Conservation (phyloP, 2,329 filamentous ascomycete species). For the Aspergillus awamori region DNA sequence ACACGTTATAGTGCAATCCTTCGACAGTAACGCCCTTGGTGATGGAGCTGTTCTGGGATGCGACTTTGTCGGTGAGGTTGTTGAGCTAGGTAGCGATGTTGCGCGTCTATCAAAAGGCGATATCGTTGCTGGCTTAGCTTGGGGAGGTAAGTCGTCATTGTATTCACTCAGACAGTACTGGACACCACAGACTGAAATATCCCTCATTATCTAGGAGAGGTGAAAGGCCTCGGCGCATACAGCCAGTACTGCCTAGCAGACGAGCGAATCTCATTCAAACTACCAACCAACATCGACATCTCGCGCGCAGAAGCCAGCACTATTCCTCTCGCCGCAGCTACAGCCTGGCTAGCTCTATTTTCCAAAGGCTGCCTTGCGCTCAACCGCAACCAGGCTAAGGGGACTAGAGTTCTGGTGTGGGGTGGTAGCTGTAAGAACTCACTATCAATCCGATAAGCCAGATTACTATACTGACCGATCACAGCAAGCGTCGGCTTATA, state of each 20-base stretch:
- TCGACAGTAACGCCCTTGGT: conserved; percentile 43
- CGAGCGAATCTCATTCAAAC: conserved; percentile 45
- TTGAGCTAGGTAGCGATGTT: conserved; percentile 35
- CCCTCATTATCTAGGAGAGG: neutral
- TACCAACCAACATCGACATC: conserved; percentile 38
- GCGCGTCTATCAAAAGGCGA: conserved; percentile 38
- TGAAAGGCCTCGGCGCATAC: conserved; percentile 41
- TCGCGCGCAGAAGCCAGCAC: conserved; percentile 40
- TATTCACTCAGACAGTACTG: neutral
- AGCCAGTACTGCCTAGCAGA: conserved; percentile 46
- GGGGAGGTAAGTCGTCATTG: conserved; percentile 27
- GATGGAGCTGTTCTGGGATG: conserved; percentile 34
- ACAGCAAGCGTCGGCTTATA: conserved; percentile 45
- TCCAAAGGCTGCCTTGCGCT: conserved; percentile 44
- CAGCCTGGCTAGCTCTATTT: conserved; percentile 46
- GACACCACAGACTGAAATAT: too few relatives aligned
- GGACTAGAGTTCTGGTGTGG: conserved; percentile 45
- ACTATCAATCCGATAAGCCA: too few relatives aligned
- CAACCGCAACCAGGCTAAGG: conserved; percentile 18
- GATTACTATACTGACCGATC: neutral
- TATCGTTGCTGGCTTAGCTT: conserved; percentile 36
- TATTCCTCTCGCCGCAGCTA: conserved; percentile 44
- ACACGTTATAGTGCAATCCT: conserved; percentile 30
- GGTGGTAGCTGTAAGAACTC: conserved; percentile 45
- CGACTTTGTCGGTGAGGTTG: conserved; percentile 39